phyloP scores from a whole-genome alignment of 2,329 filamentous ascomycete genomes.

The Aspergillus versicolor region DNA sequence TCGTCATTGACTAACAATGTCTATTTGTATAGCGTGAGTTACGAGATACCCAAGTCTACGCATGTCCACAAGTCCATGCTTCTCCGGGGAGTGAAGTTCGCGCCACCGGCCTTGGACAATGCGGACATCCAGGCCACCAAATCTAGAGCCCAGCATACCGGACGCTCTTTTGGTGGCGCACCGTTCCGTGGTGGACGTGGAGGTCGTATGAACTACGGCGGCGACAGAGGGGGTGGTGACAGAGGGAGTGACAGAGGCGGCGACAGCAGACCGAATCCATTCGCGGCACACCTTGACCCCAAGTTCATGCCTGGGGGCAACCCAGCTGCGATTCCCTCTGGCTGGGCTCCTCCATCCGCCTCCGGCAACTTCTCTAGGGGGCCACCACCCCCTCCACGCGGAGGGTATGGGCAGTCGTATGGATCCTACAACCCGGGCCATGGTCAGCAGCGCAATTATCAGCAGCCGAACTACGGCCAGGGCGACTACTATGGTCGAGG shows the following conservation, averaged over 20 bases:
- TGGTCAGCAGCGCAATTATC: constrained; percentile 20
- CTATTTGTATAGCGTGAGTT: constrained; percentile 65
- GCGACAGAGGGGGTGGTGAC: constrained; percentile 52
- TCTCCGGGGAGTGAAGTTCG: constrained; percentile 75
- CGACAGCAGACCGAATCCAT: constrained; percentile 39
- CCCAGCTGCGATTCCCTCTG: constrained; percentile 32
- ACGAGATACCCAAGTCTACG: constrained; percentile 72
- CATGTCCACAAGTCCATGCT: constrained; percentile 92
- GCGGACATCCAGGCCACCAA: constrained; percentile 74
- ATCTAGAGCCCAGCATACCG: constrained; percentile 62
- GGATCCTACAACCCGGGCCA: constrained; percentile 14
- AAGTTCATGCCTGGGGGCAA: constrained; percentile 38
- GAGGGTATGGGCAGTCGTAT: constrained; percentile 25
- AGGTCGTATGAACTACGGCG: constrained; percentile 56
- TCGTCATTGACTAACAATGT: constrained; percentile 13
- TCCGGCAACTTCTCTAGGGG: constrained; percentile 34
- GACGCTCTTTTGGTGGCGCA: constrained; percentile 70
- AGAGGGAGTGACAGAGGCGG: constrained; percentile 23
- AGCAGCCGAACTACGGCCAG: constrained; percentile 20
- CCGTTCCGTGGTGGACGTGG: constrained; percentile 54
- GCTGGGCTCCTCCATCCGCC: constrained; percentile 36
- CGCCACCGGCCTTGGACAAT: constrained; percentile 68
- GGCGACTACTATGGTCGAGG: constrained; percentile 27
- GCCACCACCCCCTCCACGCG: constrained; percentile 41
- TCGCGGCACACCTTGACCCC: constrained; percentile 49